A percentile compares a stretch with the other conserved stretches of the same genome.
These are phyloP conservation scores for Melampsora americana DNA, from an alignment of 1,284 basidiomycete species.

Conservation along the genomic window DNA sequence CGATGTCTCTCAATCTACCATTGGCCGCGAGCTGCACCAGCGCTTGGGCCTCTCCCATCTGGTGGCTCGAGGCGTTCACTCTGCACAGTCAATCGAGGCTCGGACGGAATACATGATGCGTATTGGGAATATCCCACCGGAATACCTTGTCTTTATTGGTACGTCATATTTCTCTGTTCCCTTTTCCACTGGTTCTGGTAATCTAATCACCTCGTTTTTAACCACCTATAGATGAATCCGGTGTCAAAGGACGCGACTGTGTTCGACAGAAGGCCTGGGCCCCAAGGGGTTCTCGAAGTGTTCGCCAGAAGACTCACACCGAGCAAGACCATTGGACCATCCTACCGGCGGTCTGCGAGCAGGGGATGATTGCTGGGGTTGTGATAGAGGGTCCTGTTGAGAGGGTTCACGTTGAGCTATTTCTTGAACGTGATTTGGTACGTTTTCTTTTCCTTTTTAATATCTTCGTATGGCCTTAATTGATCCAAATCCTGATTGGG, in stretches of 20 bases:
- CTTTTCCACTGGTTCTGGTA: not conserved
- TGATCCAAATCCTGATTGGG: not conserved
- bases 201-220: not conserved
- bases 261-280: conserved; percentile 4
- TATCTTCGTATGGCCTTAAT: not conserved
- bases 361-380: not conserved
- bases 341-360: not conserved
- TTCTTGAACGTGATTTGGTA: conserved; percentile 14
- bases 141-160: conserved; percentile 12
- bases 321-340: not conserved
- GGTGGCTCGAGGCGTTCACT: no score
- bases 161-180: not conserved
- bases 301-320: not conserved
- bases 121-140: not conserved
- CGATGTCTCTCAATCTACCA: no score
- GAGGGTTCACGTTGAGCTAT: conserved; percentile 9
- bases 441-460: not conserved
- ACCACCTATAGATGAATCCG: conserved; percentile 3
- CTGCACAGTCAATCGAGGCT: no score
- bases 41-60: no score
- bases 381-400: not conserved
- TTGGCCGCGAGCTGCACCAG: no score
- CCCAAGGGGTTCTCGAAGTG: not conserved
- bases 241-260: not conserved
- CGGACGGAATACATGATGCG: not conserved